Conservation (phyloP, 257 asterid genomes). For the Vinca minor region DNA sequence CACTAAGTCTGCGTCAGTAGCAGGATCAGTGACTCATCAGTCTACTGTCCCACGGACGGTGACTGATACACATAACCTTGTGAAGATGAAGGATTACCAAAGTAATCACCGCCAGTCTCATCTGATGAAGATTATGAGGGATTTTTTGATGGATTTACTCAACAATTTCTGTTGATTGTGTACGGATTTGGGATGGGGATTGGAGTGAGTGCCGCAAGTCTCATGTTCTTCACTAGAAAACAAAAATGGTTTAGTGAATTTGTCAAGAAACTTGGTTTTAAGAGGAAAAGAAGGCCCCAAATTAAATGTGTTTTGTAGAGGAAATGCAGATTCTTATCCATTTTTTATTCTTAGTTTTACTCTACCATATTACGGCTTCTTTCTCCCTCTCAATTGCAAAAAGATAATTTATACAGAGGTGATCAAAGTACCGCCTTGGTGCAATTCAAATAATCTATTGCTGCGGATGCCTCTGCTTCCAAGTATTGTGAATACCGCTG, state of each 20-base stretch:
- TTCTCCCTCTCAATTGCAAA: too few species aligned
- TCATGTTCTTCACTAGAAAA: conserved; percentile 18
- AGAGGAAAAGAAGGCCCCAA: conserved; percentile 8
- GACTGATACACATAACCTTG: conserved; percentile 14
- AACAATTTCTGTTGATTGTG: conserved; percentile 22
- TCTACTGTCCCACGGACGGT: too few species aligned
- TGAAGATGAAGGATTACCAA: background rate
- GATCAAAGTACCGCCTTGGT: conserved; percentile 16
- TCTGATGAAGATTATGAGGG: background rate
- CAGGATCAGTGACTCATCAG: too few species aligned
- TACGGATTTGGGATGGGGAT: conserved; percentile 19
- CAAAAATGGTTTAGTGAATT: conserved; percentile 16
- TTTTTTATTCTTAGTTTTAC: too few species aligned
- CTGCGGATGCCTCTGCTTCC: conserved; percentile 5
- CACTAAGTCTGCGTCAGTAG: too few species aligned
- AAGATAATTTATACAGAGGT: conserved; percentile 5
- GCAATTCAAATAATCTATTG: conserved; percentile 10
- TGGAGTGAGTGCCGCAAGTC: conserved; percentile 14
- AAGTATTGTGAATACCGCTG: background rate
- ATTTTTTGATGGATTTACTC: conserved; percentile 12
- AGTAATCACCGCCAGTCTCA: background rate
- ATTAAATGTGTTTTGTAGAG: too few species aligned
- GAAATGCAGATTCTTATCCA: too few species aligned
- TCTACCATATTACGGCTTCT: too few species aligned
- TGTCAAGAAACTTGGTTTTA: too few species aligned